phyloP scores from a whole-genome alignment of 768 basidiomycete species.

The Cystofilobasidium capitatum region DNA sequence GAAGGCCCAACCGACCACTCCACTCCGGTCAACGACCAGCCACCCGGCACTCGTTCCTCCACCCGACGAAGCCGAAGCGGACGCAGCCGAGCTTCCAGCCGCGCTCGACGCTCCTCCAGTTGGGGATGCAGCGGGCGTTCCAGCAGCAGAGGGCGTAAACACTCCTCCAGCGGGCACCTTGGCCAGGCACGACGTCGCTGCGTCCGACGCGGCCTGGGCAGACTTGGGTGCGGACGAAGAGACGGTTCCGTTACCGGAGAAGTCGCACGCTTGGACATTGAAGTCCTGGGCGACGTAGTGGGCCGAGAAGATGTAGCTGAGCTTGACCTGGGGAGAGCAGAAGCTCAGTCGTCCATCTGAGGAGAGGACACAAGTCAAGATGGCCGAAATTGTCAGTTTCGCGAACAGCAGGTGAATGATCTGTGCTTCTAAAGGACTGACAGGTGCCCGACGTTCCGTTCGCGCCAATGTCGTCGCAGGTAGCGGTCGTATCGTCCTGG shows the following conservation, averaged over 20 bases:
- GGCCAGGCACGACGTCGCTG: constrained; percentile 11
- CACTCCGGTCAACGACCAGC: not conserved
- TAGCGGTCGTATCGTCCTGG: constrained; percentile 45
- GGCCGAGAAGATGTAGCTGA: constrained; percentile 71
- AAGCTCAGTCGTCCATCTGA: not conserved
- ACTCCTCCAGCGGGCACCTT: constrained; percentile 14
- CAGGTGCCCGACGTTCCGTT: constrained; percentile 58
- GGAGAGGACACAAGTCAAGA: not conserved
- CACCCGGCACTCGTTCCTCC: not conserved
- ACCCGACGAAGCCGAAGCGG: not conserved
- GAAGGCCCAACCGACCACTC: not conserved
- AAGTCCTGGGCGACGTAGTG: constrained; percentile 60
- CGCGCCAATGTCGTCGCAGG: constrained; percentile 59
- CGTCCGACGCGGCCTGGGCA: constrained; percentile 7
- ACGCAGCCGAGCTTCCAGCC: not conserved
- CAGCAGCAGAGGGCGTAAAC: constrained; percentile 18
- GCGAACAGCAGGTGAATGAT: not conserved
- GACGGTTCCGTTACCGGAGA: constrained; percentile 73
- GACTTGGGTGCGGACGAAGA: constrained; percentile 41
- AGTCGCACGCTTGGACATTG: constrained; percentile 59
- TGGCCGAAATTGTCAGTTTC: constrained; percentile 15
- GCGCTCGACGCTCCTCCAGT: not conserved
- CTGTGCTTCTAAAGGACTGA: too few species aligned
- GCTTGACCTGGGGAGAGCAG: constrained; percentile 53
- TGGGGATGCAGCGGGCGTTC: not conserved